A percentile compares a stretch with the other conserved stretches of the same genome.
Evolutionary conservation across 1,284 basidiomycete species (phyloP).

Genomic region (Ceratobasidium sp.): DNA sequence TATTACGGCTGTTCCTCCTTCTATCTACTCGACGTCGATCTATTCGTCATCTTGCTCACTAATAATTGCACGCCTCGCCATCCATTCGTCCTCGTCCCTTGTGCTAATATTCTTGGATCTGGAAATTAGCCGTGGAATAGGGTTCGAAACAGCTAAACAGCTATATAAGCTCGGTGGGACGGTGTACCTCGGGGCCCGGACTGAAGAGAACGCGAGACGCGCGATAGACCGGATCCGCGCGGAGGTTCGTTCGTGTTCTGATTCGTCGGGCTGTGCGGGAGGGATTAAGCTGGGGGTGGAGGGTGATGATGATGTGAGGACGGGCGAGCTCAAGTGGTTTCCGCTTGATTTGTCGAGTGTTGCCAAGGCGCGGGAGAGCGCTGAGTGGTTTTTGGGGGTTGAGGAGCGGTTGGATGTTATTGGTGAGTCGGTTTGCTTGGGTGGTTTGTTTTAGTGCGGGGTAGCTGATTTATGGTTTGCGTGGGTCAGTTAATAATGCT

Average conservation of each 20-base stretch:
- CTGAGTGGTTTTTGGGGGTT: constrained; percentile 61
- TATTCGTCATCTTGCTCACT: no score
- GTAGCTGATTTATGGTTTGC: background rate
- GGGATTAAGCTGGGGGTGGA: no score
- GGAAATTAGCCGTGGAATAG: constrained; percentile 63
- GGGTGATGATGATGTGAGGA: constrained; percentile 54
- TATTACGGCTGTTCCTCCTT: no score
- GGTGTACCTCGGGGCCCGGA: constrained; percentile 62
- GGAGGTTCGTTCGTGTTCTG: constrained; percentile 53
- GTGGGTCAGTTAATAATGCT: constrained; percentile 67
- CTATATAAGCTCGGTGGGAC: constrained; percentile 62
- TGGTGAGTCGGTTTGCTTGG: constrained; percentile 56
- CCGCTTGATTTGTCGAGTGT: constrained; percentile 62
- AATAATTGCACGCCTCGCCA: no score
- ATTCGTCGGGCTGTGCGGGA: no score
- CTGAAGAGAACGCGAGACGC: constrained; percentile 58
- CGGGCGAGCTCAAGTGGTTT: constrained; percentile 63
- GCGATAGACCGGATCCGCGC: constrained; percentile 59
- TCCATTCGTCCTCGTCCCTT: no score
- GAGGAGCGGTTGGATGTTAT: constrained; percentile 70
- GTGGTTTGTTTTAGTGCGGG: background rate
- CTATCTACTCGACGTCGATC: no score
- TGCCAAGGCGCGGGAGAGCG: constrained; percentile 63
- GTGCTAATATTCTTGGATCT: no score
- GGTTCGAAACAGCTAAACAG: constrained; percentile 59